Percentiles rank a stretch among this genome's conserved stretches.
Evolutionary conservation across 2,329 filamentous ascomycete species (phyloP).

Genomic region (Juglanconis oblonga): DNA sequence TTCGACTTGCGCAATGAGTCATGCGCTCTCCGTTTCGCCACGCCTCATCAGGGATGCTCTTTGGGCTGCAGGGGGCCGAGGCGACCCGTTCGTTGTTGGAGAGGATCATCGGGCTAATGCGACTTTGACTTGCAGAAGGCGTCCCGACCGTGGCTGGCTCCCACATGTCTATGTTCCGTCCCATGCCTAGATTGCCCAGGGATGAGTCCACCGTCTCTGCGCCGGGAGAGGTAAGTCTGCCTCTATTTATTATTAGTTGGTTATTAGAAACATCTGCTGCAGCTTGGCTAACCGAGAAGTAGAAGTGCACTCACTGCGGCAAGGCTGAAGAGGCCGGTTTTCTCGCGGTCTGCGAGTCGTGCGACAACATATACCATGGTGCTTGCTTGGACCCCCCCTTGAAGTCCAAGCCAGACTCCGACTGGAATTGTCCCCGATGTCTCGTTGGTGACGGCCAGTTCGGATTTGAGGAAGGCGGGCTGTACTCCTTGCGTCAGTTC

Average conservation of each 20-base stretch:
- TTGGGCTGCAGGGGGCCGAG: slow-evolving; percentile 16
- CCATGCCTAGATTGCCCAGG: slow-evolving; percentile 64
- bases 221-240: slow-evolving; percentile 40
- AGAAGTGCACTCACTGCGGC: slow-evolving; percentile 85
- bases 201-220: slow-evolving; percentile 42
- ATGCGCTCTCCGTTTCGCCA: slow-evolving; percentile 14
- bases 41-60: slow-evolving; percentile 3
- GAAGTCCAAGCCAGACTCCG: slow-evolving; percentile 71
- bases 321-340: slow-evolving; percentile 69
- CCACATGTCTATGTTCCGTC: slow-evolving; percentile 92
- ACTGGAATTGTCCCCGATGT: slow-evolving; percentile 96
- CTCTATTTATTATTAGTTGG: not conserved
- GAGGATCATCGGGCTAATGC: slow-evolving; percentile 31
- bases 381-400: slow-evolving; percentile 85
- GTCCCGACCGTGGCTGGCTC: slow-evolving; percentile 89
- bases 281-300: not conserved
- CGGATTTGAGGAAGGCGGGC: slow-evolving; percentile 92
- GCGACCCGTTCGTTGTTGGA: slow-evolving; percentile 23
- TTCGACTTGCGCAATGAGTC: slow-evolving; percentile 5
- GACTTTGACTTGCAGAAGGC: slow-evolving; percentile 42
- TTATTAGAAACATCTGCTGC: not conserved
- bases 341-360: slow-evolving; percentile 84
- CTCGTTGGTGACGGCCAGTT: slow-evolving; percentile 95
- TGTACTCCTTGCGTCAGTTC: slow-evolving; percentile 94
- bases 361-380: slow-evolving; percentile 83